Conservation (phyloP, 1,284 basidiomycete genomes). For the Xanthoconium separans region DNA sequence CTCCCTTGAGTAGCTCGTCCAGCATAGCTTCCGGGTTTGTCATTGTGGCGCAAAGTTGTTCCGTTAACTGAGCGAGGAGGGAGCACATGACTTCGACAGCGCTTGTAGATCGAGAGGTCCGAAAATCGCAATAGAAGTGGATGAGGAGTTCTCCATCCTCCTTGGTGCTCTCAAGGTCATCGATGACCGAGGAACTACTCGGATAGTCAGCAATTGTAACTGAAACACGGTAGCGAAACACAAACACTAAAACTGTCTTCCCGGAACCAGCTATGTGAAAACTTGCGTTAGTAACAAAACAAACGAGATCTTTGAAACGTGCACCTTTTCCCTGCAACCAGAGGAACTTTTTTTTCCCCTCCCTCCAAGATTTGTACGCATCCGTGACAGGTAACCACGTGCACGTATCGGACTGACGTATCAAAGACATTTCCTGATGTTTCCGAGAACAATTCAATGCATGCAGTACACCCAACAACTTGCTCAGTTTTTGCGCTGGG, state of each 20-base stretch:
- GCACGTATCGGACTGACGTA: slow-evolving; percentile 13
- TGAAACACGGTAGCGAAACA: not conserved
- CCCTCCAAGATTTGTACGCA: slow-evolving; percentile 14
- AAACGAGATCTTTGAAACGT: too few relatives aligned
- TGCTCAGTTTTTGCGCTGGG: slow-evolving; percentile 5
- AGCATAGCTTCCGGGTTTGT: slow-evolving; percentile 1
- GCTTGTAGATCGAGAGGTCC: not conserved
- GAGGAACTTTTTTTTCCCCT: not conserved
- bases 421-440: not conserved
- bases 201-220: not conserved
- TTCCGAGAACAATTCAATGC: slow-evolving; percentile 8
- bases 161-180: slow-evolving; percentile 1
- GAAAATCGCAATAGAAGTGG: slow-evolving; percentile 22
- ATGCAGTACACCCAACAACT: not conserved
- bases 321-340: slow-evolving; percentile 14
- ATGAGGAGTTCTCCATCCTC: not conserved
- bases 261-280: slow-evolving; percentile 8
- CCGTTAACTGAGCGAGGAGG: slow-evolving; percentile 7
- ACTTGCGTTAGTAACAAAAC: not conserved
- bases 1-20: slow-evolving; percentile 6
- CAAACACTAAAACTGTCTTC: slow-evolving; percentile 11
- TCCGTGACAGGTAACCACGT: slow-evolving; percentile 4
- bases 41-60: not conserved
- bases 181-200: slow-evolving; percentile 6
- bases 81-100: slow-evolving; percentile 15